A percentile compares a stretch with the other conserved stretches of the same genome.
These are phyloP conservation scores for Teratosphaeria epicoccoides DNA, from an alignment of 2,329 filamentous ascomycete genomes.

Conservation along the genomic window DNA sequence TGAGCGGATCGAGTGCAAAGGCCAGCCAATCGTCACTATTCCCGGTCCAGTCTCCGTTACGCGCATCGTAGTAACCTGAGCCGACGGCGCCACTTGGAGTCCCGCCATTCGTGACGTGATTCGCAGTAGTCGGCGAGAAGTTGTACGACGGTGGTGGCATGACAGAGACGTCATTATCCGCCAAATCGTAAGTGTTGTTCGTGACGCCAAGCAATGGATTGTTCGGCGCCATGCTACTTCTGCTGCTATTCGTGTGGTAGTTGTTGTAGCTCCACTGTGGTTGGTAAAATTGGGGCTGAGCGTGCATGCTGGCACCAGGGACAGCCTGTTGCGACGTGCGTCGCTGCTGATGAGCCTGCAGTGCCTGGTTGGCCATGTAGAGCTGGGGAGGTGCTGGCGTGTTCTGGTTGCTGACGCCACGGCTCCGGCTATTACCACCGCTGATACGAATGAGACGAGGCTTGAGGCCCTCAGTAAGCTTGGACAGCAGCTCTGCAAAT, in stretches of 20 bases:
- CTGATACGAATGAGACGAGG: constrained; percentile 56
- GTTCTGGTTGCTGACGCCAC: constrained; percentile 11
- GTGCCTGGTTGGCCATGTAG: constrained; percentile 3
- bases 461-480: constrained; percentile 61
- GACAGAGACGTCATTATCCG: constrained; percentile 28
- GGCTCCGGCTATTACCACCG: constrained; percentile 16
- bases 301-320: constrained; percentile 2
- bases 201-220: constrained; percentile 34
- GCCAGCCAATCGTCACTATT: constrained; percentile 45
- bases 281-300: constrained; percentile 5
- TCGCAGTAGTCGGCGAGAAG: constrained; percentile 20
- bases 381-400: constrained; percentile 3
- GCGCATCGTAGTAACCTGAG: constrained; percentile 10
- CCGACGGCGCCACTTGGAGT: constrained; percentile 8
- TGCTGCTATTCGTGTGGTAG: constrained; percentile 4
- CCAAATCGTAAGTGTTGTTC: constrained; percentile 34
- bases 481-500: constrained; percentile 73
- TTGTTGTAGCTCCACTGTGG: constrained; percentile 13
- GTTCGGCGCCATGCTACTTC: constrained; percentile 10
- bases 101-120: constrained; percentile 18
- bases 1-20: constrained; percentile 50
- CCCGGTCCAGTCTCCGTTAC: constrained; percentile 7
- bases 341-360: constrained; percentile 4
- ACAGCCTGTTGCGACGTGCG: constrained; percentile 4
- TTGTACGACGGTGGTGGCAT: constrained; percentile 39